Percentiles rank a stretch among this genome's conserved stretches.
These are phyloP conservation scores for Articulospora tetracladia DNA, from an alignment of 495 filamentous ascomycete genomes.

Conservation along the genomic window DNA sequence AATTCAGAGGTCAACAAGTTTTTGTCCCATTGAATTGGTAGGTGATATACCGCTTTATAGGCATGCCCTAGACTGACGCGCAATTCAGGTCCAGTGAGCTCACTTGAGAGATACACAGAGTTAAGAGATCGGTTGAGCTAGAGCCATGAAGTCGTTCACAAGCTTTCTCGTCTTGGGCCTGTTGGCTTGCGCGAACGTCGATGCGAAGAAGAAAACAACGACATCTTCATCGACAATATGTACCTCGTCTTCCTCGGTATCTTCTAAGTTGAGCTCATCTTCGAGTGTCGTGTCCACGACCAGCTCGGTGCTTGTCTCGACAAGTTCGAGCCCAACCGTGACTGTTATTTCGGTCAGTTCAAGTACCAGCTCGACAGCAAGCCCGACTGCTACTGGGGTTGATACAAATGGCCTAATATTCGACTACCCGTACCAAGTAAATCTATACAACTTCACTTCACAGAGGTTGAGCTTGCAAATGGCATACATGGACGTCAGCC, in stretches of 20 bases:
- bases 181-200: neutral
- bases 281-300: neutral
- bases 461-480: constrained; percentile 35
- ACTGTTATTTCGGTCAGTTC: neutral
- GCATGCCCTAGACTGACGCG: too few relatives aligned
- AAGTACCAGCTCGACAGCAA: neutral
- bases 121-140: too few relatives aligned
- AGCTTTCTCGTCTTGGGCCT: neutral
- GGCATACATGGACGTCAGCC: constrained; percentile 43
- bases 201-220: neutral
- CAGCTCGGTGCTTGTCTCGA: neutral
- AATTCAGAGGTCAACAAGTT: too few relatives aligned
- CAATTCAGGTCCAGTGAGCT: too few relatives aligned
- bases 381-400: neutral
- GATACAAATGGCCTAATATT: constrained; percentile 9
- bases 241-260: too few relatives aligned
- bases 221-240: neutral
- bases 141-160: constrained; percentile 1
- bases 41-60: too few relatives aligned
- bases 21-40: too few relatives aligned
- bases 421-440: constrained; percentile 36
- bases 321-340: neutral
- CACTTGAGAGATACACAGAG: too few relatives aligned
- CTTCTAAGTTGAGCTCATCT: neutral
- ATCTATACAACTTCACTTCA: constrained; percentile 34